phyloP scores from a whole-genome alignment of 805 yeast species.

The Cyberlindnera xylosilytica region DNA sequence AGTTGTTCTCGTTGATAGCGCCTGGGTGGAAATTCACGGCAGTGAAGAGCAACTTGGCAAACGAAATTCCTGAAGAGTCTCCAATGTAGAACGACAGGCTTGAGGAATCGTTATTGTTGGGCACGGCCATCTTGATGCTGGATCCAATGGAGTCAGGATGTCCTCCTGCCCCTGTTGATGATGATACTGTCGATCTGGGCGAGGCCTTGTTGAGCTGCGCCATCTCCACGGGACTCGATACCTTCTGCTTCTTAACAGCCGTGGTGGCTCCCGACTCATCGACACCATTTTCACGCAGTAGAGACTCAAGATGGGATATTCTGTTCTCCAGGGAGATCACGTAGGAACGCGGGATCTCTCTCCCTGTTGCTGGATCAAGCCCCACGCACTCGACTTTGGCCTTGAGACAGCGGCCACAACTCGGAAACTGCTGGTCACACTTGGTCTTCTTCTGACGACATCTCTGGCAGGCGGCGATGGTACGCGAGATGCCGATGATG shows the following conservation, averaged over 20 bases:
- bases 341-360: conserved; percentile 81
- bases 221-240: conserved; percentile 4
- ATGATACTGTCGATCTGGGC: conserved; percentile 4
- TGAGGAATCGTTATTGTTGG: conserved; percentile 12
- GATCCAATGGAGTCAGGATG: conserved; percentile 22
- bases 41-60: conserved; percentile 73
- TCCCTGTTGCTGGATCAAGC: conserved; percentile 82
- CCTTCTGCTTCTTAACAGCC: not conserved
- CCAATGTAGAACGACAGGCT: conserved; percentile 38
- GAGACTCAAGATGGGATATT: conserved; percentile 51
- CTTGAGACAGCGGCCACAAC: conserved; percentile 52
- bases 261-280: conserved; percentile 27
- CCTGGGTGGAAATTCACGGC: conserved; percentile 61
- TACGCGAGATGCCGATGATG: conserved; percentile 48
- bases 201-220: conserved; percentile 2
- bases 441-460: conserved; percentile 69
- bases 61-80: conserved; percentile 60
- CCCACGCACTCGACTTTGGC: conserved; percentile 77
- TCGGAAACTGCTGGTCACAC: conserved; percentile 57
- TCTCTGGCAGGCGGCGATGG: conserved; percentile 82
- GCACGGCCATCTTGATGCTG: conserved; percentile 19
- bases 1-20: conserved; percentile 26
- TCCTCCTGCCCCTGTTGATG: conserved; percentile 5
- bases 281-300: conserved; percentile 42
- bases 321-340: conserved; percentile 69